These are phyloP conservation scores for Colletotrichum sp. DNA, from an alignment of 2,329 filamentous ascomycete genomes.

Conservation along the genomic window DNA sequence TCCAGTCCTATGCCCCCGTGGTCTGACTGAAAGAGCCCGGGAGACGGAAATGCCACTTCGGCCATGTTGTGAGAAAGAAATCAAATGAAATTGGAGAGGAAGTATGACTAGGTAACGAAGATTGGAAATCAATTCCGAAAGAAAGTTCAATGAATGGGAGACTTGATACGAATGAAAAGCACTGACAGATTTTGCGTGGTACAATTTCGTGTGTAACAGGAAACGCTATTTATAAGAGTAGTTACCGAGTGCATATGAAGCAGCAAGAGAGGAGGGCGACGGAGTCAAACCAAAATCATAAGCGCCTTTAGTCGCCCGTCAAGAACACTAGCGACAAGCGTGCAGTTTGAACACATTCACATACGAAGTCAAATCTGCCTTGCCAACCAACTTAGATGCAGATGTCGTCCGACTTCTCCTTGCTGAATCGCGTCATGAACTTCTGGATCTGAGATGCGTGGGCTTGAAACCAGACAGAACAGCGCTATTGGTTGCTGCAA, in stretches of 20 bases:
- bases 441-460: neutral
- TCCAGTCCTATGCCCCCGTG: neutral
- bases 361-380: neutral
- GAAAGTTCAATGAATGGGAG: neutral
- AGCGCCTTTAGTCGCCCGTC: neutral
- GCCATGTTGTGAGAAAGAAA: neutral
- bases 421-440: neutral
- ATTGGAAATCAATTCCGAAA: neutral
- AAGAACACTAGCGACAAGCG: neutral
- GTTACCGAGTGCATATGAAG: neutral
- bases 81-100: rapidly evolving
- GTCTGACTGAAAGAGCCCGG: neutral
- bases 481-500: neutral
- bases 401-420: neutral
- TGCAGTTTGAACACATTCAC: neutral
- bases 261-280: neutral
- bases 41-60: neutral
- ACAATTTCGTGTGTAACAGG: neutral
- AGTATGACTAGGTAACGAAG: rapidly evolving
- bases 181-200: neutral
- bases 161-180: neutral
- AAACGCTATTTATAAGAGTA: neutral
- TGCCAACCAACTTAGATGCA: neutral
- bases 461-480: neutral
- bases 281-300: neutral